A percentile compares a stretch with the other conserved stretches of the same genome.
phyloP scores from a whole-genome alignment of 2,329 filamentous ascomycete genomes.

The Penicillium polonicum region DNA sequence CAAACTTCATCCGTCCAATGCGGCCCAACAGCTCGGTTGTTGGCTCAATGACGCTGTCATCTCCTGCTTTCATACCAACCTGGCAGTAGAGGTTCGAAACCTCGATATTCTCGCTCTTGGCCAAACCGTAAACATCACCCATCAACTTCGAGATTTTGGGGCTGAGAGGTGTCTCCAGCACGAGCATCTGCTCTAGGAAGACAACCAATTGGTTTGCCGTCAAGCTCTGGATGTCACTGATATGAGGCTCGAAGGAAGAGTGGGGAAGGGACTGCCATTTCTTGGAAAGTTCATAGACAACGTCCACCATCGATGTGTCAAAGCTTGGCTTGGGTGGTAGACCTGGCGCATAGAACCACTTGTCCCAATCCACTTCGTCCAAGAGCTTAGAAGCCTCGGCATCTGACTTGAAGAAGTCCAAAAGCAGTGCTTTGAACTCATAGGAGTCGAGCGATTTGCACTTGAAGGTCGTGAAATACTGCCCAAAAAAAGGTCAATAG shows the following conservation, averaged over 20 bases:
- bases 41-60: constrained; percentile 66
- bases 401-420: constrained; percentile 78
- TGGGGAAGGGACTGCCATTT: constrained; percentile 67
- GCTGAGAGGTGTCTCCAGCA: constrained; percentile 63
- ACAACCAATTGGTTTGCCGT: constrained; percentile 87
- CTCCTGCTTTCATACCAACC: constrained; percentile 73
- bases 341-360: constrained; percentile 83
- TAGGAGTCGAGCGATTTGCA: constrained; percentile 87
- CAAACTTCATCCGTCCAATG: constrained; percentile 96
- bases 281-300: constrained; percentile 76
- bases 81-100: constrained; percentile 77
- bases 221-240: constrained; percentile 70
- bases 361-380: constrained; percentile 80
- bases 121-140: constrained; percentile 71
- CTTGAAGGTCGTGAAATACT: constrained; percentile 82
- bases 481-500: constrained; percentile 6
- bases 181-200: constrained; percentile 78
- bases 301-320: constrained; percentile 81
- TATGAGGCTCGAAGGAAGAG: constrained; percentile 58
- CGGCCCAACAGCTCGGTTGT: constrained; percentile 72
- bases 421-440: constrained; percentile 85
- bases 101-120: constrained; percentile 79
- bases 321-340: constrained; percentile 88
- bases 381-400: constrained; percentile 60
- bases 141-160: constrained; percentile 67